Conservation (phyloP, 345 rosid genomes). For the Eucalyptus marginata region DNA sequence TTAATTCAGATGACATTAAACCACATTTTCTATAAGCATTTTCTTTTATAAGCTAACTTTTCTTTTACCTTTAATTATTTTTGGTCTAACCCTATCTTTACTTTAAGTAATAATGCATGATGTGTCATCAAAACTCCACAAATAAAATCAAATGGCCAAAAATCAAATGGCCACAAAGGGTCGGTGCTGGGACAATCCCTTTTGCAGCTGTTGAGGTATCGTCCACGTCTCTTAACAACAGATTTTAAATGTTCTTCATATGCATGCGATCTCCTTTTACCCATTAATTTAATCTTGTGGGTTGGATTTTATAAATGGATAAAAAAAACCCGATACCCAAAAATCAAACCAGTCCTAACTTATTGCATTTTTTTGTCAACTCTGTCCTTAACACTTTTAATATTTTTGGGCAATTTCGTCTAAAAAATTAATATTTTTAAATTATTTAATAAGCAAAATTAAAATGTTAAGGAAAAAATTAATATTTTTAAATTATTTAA, state of each 20-base stretch:
- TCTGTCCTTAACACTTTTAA: no score
- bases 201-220: no score
- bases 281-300: accelerated
- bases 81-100: not conserved
- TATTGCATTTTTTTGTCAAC: no score
- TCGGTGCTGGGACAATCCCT: accelerated
- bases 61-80: not conserved
- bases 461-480: no score
- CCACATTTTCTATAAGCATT: not conserved
- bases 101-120: not conserved
- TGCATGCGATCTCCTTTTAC: accelerated
- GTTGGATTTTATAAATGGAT: no score
- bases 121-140: not conserved
- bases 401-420: no score
- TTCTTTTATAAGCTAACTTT: not conserved
- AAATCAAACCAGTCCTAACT: no score
- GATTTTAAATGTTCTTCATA: no score
- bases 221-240: accelerated
- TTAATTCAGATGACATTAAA: not conserved
- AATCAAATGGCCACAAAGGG: not conserved
- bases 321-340: no score
- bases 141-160: not conserved
- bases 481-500: no score
- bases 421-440: no score
- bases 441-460: no score